phyloP scores from a whole-genome alignment of 306 rosid species.

The Dalbergia oliveri region DNA sequence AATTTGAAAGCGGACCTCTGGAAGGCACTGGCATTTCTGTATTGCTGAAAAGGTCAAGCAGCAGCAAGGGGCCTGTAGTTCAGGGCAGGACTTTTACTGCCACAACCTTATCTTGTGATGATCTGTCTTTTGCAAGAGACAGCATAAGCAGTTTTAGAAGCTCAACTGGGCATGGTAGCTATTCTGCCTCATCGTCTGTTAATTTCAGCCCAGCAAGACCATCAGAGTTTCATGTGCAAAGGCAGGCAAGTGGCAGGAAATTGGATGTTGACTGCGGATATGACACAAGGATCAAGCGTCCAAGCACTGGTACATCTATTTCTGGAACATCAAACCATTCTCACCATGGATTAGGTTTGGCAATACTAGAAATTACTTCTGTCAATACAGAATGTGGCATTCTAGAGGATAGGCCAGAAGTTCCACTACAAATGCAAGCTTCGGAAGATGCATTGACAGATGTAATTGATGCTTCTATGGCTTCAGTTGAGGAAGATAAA shows the following conservation, averaged over 20 bases:
- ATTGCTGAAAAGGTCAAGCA: conserved; percentile 82
- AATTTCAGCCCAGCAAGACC: conserved; percentile 70
- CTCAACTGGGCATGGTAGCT: conserved; percentile 71
- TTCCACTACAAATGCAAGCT: conserved; percentile 49
- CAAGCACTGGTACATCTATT: conserved; percentile 55
- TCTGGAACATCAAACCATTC: conserved; percentile 55
- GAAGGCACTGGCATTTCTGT: conserved; percentile 91
- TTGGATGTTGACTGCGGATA: conserved; percentile 55
- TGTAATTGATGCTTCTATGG: conserved; percentile 48
- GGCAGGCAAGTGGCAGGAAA: conserved; percentile 69
- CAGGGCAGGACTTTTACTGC: conserved; percentile 78
- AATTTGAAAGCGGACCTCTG: conserved; percentile 57
- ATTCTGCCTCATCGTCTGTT: conserved; percentile 77
- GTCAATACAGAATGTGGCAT: conserved; percentile 50
- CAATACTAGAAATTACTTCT: conserved; percentile 46
- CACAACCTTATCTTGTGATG: conserved; percentile 63
- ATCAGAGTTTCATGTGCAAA: conserved; percentile 61
- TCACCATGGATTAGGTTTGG: conserved; percentile 49
- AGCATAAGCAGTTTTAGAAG: conserved; percentile 72
- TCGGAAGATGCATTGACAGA: conserved; percentile 53
- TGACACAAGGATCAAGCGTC: conserved; percentile 60
- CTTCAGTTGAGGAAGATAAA: conserved; percentile 56
- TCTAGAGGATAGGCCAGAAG: conserved; percentile 43
- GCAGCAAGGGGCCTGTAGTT: conserved; percentile 74
- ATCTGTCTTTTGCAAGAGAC: conserved; percentile 69